phyloP scores from a whole-genome alignment of 371 early-diverging fungal genomes.

The Circinella umbellata region DNA sequence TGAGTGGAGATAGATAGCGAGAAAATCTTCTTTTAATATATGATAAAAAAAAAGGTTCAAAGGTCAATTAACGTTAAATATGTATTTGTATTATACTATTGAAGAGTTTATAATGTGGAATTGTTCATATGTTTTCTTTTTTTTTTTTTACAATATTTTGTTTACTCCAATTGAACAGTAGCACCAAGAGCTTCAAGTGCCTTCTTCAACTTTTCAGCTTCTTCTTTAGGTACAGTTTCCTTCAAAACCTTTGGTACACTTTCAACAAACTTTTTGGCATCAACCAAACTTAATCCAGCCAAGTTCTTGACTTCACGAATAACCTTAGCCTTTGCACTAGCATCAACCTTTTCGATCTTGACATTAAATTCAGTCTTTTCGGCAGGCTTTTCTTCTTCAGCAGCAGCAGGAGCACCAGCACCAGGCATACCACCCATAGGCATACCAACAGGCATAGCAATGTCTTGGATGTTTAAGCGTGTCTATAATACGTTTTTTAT shows the following conservation, averaged over 20 bases:
- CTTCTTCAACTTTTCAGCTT: slow-evolving; percentile 97
- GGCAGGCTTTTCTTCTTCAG: slow-evolving; percentile 81
- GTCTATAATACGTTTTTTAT: slow-evolving; percentile 47
- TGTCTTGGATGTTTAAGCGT: slow-evolving; percentile 91
- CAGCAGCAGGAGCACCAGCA: slow-evolving; percentile 67
- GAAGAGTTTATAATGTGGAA: too few relatives aligned
- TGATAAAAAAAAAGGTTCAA: too few relatives aligned
- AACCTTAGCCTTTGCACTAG: slow-evolving; percentile 95
- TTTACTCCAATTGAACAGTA: slow-evolving; percentile 89
- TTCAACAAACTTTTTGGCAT: slow-evolving; percentile 99
- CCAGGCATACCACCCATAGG: slow-evolving; percentile 67
- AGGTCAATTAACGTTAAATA: too few relatives aligned
- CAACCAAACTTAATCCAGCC: slow-evolving; percentile 94
- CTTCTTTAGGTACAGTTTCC: slow-evolving; percentile 92
- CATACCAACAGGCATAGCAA: slow-evolving; percentile 83
- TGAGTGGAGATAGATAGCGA: background rate
- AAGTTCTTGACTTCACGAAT: slow-evolving; percentile 97
- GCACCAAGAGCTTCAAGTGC: slow-evolving; percentile 94
- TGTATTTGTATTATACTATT: too few relatives aligned
- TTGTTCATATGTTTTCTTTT: too few relatives aligned
- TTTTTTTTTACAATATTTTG: background rate
- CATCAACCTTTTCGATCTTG: slow-evolving; percentile 95
- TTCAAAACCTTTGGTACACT: slow-evolving; percentile 94
- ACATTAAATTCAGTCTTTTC: slow-evolving; percentile 95
- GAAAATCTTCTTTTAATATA: background rate